Evolutionary conservation across 2,329 filamentous ascomycete species (phyloP), one percentile per base, ranked within the genome.

Genomic region (Fusarium sulawesiense): DNA sequence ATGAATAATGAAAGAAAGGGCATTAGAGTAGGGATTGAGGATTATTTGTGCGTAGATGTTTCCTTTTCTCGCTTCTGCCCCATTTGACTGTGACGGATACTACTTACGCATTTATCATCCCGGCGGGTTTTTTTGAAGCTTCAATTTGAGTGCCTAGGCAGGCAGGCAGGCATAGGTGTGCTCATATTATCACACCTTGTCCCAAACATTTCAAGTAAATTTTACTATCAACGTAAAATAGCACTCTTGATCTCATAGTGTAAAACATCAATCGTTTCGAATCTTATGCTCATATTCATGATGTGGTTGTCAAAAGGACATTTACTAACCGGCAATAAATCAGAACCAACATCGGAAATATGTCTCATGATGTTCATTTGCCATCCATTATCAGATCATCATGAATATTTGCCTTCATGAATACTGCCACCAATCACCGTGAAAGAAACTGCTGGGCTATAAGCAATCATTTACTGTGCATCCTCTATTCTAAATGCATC

Each of bases 21-120:
- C 4, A 56, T 47, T 30, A 51, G 51, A 34, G 34, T 30, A 48
- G 21, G 54, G 47, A 25, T 29, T 44, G 59, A 27, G 42, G 14
- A 37, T 21, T 44, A 64, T 66, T 53, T 68, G 54, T 60, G 58
- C 40, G 53, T 48, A 49, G 34, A 37, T 59, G n/a, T 42, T 60
- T 47, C 44, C 41, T 29, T 48, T 20, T 58, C 66, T 70, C 44
- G 46, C 48, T 40, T 50, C 51, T 49, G 66, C 66, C 66, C 67
- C 66, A 70, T 70, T 70, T 62, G 16, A 68, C 64, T 66, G 63
- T 66, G 63, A 66, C 68, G 64, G 68, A 70, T 70, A 71, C 68
- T 69, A 71, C 68, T 69, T 57, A 68, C 29, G 68, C 67, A 70
- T 53, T 65, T 64, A 68, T 68, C 55, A 70, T 70, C 68, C 68